Percentiles rank a stretch among this genome's conserved stretches.
phyloP scores from a whole-genome alignment of 148 eudicot genomes.

The Rhododendron simsii region DNA sequence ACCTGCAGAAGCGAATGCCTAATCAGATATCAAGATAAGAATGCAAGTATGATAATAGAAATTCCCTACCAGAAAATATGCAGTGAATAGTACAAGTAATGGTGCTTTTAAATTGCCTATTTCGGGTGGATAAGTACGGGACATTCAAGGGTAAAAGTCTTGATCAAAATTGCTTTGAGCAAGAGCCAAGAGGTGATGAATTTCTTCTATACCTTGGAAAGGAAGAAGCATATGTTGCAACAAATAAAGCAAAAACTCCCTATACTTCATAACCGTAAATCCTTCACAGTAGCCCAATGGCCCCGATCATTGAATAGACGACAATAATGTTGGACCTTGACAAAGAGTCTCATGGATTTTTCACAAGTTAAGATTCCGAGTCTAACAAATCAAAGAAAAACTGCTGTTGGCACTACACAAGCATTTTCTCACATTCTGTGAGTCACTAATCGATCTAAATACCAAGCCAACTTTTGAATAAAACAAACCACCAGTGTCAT shows the following conservation, averaged over 20 bases:
- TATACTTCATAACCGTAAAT: neutral
- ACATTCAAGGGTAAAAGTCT: neutral
- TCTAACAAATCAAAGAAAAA: neutral
- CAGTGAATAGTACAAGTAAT: neutral
- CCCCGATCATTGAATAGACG: neutral
- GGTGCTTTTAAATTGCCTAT: neutral
- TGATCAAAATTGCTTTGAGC: neutral
- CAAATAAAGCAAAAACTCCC: neutral
- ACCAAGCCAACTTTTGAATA: neutral
- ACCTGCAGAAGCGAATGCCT: constrained; percentile 46
- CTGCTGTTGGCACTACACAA: neutral
- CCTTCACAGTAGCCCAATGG: neutral
- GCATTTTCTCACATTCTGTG: neutral
- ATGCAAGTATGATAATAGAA: neutral
- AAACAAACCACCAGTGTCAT: neutral
- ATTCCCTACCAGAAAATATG: neutral
- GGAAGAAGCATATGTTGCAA: neutral
- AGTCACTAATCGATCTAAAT: neutral
- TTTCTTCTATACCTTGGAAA: neutral
- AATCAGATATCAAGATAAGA: neutral
- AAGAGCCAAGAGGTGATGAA: neutral
- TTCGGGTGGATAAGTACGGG: neutral
- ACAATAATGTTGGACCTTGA: neutral
- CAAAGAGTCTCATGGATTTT: neutral
- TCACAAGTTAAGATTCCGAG: neutral